phyloP scores from a whole-genome alignment of 2,329 filamentous ascomycete genomes.

The Talaromyces verruculosus region DNA sequence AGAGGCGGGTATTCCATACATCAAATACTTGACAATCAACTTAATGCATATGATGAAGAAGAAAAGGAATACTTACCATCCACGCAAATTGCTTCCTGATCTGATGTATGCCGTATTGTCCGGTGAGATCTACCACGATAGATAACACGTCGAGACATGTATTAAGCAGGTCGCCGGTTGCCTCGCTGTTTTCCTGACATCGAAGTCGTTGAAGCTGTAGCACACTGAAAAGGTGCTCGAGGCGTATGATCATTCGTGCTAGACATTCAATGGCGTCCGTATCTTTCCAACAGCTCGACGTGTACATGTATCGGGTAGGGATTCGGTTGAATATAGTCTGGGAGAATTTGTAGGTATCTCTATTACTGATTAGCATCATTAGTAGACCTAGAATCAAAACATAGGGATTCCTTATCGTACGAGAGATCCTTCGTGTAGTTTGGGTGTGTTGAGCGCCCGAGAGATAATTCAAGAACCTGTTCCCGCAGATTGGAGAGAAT shows the following conservation, averaged over 20 bases:
- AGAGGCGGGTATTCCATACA: conserved; percentile 27
- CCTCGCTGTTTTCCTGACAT: conserved; percentile 23
- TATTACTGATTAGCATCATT: not conserved
- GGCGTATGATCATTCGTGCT: conserved; percentile 23
- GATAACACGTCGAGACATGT: conserved; percentile 26
- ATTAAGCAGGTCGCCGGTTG: conserved; percentile 24
- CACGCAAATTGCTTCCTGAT: conserved; percentile 24
- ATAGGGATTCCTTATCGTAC: not conserved
- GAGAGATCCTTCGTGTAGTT: not conserved
- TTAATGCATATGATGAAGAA: not conserved
- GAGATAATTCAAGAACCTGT: conserved; percentile 25
- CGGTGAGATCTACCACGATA: conserved; percentile 25
- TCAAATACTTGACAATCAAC: conserved; percentile 22
- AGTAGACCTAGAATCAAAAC: not conserved
- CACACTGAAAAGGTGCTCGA: conserved; percentile 26
- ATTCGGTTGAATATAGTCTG: conserved; percentile 23
- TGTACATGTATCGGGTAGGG: conserved; percentile 25
- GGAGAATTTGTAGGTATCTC: conserved; percentile 22
- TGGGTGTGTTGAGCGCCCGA: conserved; percentile 19
- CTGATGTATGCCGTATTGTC: conserved; percentile 19
- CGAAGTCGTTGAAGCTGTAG: conserved; percentile 27
- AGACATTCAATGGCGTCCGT: conserved; percentile 14
- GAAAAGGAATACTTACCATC: conserved; percentile 22
- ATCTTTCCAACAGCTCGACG: conserved; percentile 23
- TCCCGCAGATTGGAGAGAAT: conserved; percentile 25